Conservation (phyloP, 2,329 filamentous ascomycete species). For the Fusarium austroafricanum region DNA sequence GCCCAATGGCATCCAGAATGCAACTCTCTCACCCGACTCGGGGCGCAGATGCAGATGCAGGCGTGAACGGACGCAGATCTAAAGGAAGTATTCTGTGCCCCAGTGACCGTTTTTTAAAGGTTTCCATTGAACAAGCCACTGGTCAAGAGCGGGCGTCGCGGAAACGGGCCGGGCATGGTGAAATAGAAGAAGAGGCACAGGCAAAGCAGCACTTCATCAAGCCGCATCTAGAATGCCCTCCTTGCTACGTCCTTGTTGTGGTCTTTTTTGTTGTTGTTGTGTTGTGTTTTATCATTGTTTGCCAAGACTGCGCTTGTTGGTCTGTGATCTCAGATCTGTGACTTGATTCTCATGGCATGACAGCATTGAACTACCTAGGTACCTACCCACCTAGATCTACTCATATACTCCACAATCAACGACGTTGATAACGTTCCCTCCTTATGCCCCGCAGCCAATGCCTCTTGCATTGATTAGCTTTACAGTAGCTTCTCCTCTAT, state of each 20-base stretch:
- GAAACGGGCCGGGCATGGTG: slow-evolving; percentile 39
- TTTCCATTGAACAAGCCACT: slow-evolving; percentile 20
- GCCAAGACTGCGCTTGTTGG: background rate
- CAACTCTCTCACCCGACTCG: slow-evolving; percentile 30
- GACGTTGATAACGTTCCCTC: background rate
- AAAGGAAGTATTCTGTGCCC: slow-evolving; percentile 18
- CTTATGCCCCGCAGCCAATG: background rate
- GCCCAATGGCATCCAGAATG: slow-evolving; percentile 19
- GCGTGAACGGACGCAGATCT: slow-evolving; percentile 9
- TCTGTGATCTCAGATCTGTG: background rate
- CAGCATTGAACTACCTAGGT: too few species aligned
- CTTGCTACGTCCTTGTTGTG: background rate
- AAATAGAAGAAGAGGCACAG: slow-evolving; percentile 4
- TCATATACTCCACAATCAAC: background rate
- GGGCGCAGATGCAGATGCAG: slow-evolving; percentile 17
- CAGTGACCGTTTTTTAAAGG: slow-evolving; percentile 5
- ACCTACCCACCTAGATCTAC: background rate
- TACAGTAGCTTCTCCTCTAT: background rate
- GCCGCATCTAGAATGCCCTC: slow-evolving; percentile 7
- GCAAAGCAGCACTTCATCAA: slow-evolving; percentile 13
- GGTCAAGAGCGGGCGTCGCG: slow-evolving; percentile 42
- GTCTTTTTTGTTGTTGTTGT: background rate
- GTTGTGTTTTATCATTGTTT: slow-evolving; percentile 8
- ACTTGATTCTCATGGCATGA: background rate
- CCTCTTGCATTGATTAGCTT: background rate